These are phyloP conservation scores for Cladobotryum protrusum DNA, from an alignment of 2,329 filamentous ascomycete species.

Conservation along the genomic window DNA sequence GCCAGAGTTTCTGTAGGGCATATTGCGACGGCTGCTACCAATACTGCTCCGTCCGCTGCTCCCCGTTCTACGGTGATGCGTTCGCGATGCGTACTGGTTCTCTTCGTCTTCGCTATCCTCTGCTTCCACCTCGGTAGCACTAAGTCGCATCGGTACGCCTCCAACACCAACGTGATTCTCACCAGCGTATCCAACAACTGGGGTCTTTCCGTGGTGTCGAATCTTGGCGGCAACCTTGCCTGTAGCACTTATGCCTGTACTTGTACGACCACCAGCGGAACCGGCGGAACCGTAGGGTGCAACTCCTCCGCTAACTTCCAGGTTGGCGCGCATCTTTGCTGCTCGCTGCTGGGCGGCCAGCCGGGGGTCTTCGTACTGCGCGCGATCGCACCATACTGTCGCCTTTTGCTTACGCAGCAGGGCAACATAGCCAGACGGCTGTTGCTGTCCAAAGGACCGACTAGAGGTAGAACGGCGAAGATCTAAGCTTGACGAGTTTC, in stretches of 20 bases:
- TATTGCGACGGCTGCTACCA: conserved; percentile 42
- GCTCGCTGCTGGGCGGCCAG: conserved; percentile 75
- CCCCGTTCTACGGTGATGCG: conserved; percentile 62
- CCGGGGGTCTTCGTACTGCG: conserved; percentile 86
- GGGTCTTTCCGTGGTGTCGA: conserved; percentile 75
- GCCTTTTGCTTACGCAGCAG: conserved; percentile 96
- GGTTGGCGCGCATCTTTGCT: conserved; percentile 78
- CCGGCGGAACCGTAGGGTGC: conserved; percentile 46
- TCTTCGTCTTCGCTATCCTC: conserved; percentile 77
- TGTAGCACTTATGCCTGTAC: conserved; percentile 55
- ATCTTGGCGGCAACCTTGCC: conserved; percentile 78
- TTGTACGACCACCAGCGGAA: conserved; percentile 43
- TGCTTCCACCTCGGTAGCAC: conserved; percentile 90
- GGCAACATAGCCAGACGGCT: conserved; percentile 79
- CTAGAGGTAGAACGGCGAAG: conserved; percentile 74
- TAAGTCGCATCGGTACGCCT: conserved; percentile 84
- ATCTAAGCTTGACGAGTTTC: conserved; percentile 50
- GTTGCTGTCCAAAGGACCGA: conserved; percentile 60
- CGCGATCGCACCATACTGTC: conserved; percentile 95
- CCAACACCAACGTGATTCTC: conserved; percentile 67
- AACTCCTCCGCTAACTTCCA: conserved; percentile 60
- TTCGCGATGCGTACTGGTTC: conserved; percentile 8
- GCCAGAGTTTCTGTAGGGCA: conserved; percentile 47
- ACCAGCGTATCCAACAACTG: conserved; percentile 70
- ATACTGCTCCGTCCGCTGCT: conserved; percentile 71